Evolutionary conservation across 106 monocot genomes (phyloP).

Genomic region (Dendrobium officinale): DNA sequence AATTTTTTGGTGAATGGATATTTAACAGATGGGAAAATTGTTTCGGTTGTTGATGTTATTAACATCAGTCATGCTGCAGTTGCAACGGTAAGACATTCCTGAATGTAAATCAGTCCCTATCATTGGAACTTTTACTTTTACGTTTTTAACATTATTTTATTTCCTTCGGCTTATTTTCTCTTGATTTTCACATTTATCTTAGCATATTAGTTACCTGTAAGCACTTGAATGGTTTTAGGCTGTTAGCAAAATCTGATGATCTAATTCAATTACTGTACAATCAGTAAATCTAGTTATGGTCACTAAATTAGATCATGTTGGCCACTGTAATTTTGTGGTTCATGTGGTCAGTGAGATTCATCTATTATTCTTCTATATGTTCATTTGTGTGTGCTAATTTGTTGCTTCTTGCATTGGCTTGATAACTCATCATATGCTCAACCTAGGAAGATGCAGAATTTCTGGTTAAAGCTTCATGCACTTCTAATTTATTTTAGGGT

Average conservation of each 20-base stretch:
- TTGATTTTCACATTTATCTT: background rate
- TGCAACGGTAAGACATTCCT: constrained; percentile 27
- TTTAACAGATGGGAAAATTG: constrained; percentile 59
- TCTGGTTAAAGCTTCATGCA: no score
- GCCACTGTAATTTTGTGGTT: background rate
- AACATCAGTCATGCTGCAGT: constrained; percentile 36
- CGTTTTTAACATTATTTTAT: background rate
- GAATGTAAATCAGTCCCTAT: background rate
- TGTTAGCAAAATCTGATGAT: background rate
- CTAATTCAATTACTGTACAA: background rate
- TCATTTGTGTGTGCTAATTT: no score
- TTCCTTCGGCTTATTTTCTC: background rate
- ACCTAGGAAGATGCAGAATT: no score
- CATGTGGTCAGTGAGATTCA: background rate
- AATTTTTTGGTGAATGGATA: background rate
- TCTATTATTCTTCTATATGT: no score
- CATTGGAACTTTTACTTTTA: background rate
- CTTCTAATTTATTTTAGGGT: no score
- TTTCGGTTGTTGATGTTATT: constrained; percentile 42
- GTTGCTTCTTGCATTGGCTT: no score
- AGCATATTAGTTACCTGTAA: background rate
- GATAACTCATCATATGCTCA: no score
- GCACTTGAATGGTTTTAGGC: background rate
- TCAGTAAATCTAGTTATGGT: background rate
- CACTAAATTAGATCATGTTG: background rate